A percentile compares a stretch with the other conserved stretches of the same genome.
phyloP scores from a whole-genome alignment of 768 basidiomycete genomes.

The Termitomyces sp. region DNA sequence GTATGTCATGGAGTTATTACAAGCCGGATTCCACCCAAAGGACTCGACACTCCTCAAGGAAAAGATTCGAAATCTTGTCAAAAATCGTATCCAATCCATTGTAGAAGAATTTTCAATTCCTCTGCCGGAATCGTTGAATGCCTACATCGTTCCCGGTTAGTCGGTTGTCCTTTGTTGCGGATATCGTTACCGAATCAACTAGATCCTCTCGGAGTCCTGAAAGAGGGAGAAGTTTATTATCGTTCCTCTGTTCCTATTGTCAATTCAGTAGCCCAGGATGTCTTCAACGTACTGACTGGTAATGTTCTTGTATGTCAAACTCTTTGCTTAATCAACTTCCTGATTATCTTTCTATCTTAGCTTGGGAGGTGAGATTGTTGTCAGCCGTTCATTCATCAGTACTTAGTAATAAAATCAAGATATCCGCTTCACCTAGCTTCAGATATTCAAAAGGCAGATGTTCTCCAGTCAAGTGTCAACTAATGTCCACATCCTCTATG shows the following conservation, averaged over 20 bases:
- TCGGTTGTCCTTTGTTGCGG: neutral
- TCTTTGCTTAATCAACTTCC: neutral
- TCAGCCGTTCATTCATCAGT: neutral
- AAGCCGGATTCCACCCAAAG: slow-evolving; percentile 59
- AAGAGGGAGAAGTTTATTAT: slow-evolving; percentile 62
- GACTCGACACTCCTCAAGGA: slow-evolving; percentile 30
- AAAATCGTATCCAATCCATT: slow-evolving; percentile 36
- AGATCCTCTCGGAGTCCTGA: slow-evolving; percentile 64
- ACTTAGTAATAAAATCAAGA: slow-evolving; percentile 27
- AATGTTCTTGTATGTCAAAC: slow-evolving; percentile 50
- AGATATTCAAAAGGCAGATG: slow-evolving; percentile 60
- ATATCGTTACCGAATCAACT: neutral
- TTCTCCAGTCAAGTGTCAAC: too few relatives aligned
- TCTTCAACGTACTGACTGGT: slow-evolving; percentile 45
- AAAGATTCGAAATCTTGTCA: slow-evolving; percentile 45
- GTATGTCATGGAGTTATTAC: slow-evolving; percentile 48
- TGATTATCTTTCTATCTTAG: slow-evolving; percentile 14
- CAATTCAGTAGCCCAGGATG: slow-evolving; percentile 32
- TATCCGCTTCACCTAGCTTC: slow-evolving; percentile 71
- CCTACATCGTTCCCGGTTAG: slow-evolving; percentile 66
- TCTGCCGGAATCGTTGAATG: slow-evolving; percentile 46
- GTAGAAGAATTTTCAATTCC: slow-evolving; percentile 58
- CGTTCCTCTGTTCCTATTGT: slow-evolving; percentile 35
- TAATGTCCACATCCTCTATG: neutral
- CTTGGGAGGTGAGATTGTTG: slow-evolving; percentile 28